These are phyloP conservation scores for Verbena officinalis DNA, from an alignment of 257 asterid genomes.

Conservation along the genomic window DNA sequence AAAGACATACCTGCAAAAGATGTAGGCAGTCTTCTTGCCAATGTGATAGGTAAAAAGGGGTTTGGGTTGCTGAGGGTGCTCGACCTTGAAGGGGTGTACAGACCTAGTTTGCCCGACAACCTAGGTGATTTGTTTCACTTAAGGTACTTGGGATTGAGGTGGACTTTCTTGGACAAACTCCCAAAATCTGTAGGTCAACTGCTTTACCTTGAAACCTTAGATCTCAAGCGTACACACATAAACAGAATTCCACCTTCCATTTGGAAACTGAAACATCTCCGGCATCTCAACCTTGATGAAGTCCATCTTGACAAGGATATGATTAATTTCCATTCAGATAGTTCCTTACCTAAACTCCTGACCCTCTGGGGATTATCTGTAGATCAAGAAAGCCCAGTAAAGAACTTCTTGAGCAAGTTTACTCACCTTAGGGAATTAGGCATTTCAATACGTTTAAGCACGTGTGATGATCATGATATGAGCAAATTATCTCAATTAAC, in stretches of 20 bases:
- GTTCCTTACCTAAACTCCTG: constrained; percentile 29
- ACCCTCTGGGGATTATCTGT: constrained; percentile 34
- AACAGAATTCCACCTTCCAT: constrained; percentile 27
- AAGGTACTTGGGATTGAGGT: constrained; percentile 36
- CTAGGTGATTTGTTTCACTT: constrained; percentile 28
- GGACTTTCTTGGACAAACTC: constrained; percentile 35
- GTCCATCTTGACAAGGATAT: constrained; percentile 30
- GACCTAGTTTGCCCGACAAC: constrained; percentile 33
- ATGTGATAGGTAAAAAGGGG: constrained; percentile 20
- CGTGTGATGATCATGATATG: neutral
- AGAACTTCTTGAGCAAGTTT: constrained; percentile 18
- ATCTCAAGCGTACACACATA: constrained; percentile 30
- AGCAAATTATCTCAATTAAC: neutral
- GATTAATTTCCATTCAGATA: neutral
- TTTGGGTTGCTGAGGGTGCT: constrained; percentile 31
- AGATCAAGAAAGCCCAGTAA: constrained; percentile 20
- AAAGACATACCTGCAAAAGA: constrained; percentile 33
- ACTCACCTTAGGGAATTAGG: constrained; percentile 27
- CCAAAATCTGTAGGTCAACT: constrained; percentile 32
- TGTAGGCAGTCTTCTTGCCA: constrained; percentile 20
- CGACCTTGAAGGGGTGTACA: constrained; percentile 36
- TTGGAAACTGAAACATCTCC: constrained; percentile 32
- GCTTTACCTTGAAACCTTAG: constrained; percentile 26
- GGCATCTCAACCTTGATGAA: constrained; percentile 30
- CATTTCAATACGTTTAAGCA: constrained; percentile 22